Percentiles rank a stretch among this genome's conserved stretches.
Evolutionary conservation across 1,284 basidiomycete species (phyloP).

Genomic region (Rhodotorula sp.): DNA sequence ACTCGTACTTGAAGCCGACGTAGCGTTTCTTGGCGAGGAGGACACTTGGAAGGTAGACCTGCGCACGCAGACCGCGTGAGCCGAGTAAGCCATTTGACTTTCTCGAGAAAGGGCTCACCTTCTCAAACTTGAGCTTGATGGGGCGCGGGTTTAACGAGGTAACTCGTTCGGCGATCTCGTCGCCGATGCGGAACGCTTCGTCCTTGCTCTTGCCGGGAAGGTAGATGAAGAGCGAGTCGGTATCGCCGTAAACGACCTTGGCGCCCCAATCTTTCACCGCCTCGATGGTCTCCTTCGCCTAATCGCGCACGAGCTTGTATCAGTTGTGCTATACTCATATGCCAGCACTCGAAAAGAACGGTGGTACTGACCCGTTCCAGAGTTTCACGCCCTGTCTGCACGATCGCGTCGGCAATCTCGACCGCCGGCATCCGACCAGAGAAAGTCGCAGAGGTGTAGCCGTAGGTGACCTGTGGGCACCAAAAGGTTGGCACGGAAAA

Average conservation of each 20-base stretch:
- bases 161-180: constrained; percentile 84
- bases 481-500: too few relatives aligned
- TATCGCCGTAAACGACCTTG: constrained; percentile 95
- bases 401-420: constrained; percentile 96
- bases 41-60: constrained; percentile 92
- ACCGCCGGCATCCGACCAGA: constrained; percentile 98
- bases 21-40: constrained; percentile 96
- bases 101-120: constrained; percentile 56
- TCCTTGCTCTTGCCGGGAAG: constrained; percentile 85
- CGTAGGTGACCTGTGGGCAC: constrained; percentile 50
- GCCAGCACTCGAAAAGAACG: neutral
- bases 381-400: constrained; percentile 92
- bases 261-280: constrained; percentile 79
- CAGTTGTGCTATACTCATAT: neutral
- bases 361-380: constrained; percentile 70
- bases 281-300: constrained; percentile 84
- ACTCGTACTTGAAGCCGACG: constrained; percentile 93
- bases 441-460: constrained; percentile 84
- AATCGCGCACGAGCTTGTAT: neutral
- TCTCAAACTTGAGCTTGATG: constrained; percentile 95
- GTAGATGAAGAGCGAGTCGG: constrained; percentile 90
- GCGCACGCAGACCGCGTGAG: neutral
- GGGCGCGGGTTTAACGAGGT: constrained; percentile 85
- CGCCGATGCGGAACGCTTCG: constrained; percentile 86
- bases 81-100: neutral